A percentile compares a stretch with the other conserved stretches of the same genome.
Evolutionary conservation across 1,284 basidiomycete species (phyloP).

Genomic region (Filobasidium uniguttulatum): DNA sequence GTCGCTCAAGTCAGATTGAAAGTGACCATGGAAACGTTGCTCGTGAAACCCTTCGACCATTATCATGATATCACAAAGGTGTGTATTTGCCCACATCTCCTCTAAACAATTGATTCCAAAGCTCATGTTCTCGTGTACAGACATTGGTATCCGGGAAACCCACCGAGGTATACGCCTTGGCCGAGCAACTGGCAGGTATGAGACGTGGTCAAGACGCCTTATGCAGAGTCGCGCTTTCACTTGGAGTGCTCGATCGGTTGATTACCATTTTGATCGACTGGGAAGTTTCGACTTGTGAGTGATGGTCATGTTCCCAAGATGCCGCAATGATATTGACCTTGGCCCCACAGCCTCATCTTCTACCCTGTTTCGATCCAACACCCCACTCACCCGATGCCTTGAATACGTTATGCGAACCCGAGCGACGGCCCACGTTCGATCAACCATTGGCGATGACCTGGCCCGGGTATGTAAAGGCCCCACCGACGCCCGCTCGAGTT

Average conservation of each 20-base stretch:
- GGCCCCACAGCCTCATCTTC: constrained; percentile 5
- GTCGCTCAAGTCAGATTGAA: no score
- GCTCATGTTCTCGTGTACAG: no score
- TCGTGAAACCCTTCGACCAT: no score
- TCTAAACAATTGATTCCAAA: no score
- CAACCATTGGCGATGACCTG: constrained; percentile 6
- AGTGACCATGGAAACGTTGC: no score
- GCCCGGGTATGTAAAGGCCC: neutral
- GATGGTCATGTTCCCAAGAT: neutral
- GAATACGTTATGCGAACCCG: constrained; percentile 11
- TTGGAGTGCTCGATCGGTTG: constrained; percentile 4
- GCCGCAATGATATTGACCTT: neutral
- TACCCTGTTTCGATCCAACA: constrained; percentile 12
- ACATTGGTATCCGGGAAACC: no score
- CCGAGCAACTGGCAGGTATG: neutral
- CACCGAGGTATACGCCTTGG: neutral
- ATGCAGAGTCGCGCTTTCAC: neutral
- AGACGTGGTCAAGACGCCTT: neutral
- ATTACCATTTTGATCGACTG: constrained; percentile 7
- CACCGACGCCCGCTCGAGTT: no score
- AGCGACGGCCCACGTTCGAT: constrained; percentile 8
- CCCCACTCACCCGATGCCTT: constrained; percentile 8
- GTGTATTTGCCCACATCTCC: no score
- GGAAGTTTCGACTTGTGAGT: constrained; percentile 10
- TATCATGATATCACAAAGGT: no score